Base-by-base conservation (phyloP, 129 eudicot species). In the Tanacetum coccineum region DNA sequence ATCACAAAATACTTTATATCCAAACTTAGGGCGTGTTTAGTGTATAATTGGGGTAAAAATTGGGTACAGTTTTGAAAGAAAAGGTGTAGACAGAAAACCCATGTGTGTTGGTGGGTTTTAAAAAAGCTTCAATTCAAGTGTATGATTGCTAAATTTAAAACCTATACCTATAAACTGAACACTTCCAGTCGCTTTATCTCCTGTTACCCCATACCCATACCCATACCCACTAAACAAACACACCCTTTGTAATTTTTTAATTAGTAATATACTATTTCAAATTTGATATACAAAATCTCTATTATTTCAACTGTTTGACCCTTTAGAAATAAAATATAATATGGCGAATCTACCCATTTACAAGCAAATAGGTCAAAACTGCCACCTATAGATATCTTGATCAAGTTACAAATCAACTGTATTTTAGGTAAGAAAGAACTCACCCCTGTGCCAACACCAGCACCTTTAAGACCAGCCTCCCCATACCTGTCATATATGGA, bases 401-500 rank as follows among this genome's bases (percentile, higher is more conserved):
- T n/a, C 25, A 21, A 5, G 55, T 12, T 45, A 28, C 3, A 4
- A 26, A 59, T 63, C 13, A 40, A 28, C 32, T 70, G 21, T 25
- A 47, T 36, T 72, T 48, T 52, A 49, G 70, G 62, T 58, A 7
- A 49, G 48, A 70, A 54, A 54, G 30, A 54, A 80, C 89, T 85
- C 71, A 94, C 99, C 84, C 94, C 99, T 48, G 69, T 75, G 56
- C 96, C 95, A 71, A 80, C 64, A 57, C 95, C 95, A 47, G 90
- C 89, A 39, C 99, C 97, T 79, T 85, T 94, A 64, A 94, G 99
- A 14, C 99, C 99, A 26, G 88, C 97, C 72, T 89, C 97, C 62
- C 99, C 99, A 64, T 89, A 94, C 57, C 71, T 84, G 75, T 94
- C 99, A 71, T 94, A 94, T 58, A 94, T 84, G 67, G 99, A 89